Base-by-base conservation (phyloP, 495 filamentous ascomycete genomes). In the Hypoxylon perforatum region DNA sequence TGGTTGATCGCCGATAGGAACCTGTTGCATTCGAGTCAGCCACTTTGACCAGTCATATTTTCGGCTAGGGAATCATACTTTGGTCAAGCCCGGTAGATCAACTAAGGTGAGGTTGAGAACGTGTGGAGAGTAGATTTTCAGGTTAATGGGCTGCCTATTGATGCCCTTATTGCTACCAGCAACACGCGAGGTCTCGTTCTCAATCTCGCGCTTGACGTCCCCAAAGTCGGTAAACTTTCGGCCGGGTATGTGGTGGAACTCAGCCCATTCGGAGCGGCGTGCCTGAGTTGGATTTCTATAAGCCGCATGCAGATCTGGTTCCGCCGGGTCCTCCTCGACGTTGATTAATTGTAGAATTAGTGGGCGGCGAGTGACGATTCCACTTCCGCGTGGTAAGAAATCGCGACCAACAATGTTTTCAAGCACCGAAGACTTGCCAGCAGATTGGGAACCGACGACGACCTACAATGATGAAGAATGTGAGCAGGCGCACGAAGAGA, bases 401-500 rank as follows among this genome's bases (percentile, higher is more conserved):
- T 99, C 95, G 75, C 95, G 86, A 49, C 96, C 95, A 67, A 99
- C 95, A 68, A 99, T 97, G 73, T 99, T 99, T 78, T 99, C 95
- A 57, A 99, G 86, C 17, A 99, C 95, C 14, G 95, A 98, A n/a
- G 95, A 98, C 79, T 99, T 99, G 69, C 95, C 95, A 50, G 94
- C 96, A 7, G 95, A 98, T 80, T 99, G 95, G 54, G 95, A 99
- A 57, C 95, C 95, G 62, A 99, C 95, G 52, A 99, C 95, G 57
- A 98, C 95, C 95, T 99, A 60, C 17, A n/a, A 44, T 23, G 33
- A 46, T n/a, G 56, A 61, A 19, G 2, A 59, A 28, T 22, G 42
- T 71, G 62, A 74, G 70, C 33, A 72, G 51, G 30, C 4, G 21
- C 48, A 19, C 41, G 19, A 60, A 21, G 25, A 59, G n/a, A 5